Evolutionary conservation across 331 rosid species (phyloP), one percentile per base, ranked within the genome.

Genomic region (Rosa hybrid): DNA sequence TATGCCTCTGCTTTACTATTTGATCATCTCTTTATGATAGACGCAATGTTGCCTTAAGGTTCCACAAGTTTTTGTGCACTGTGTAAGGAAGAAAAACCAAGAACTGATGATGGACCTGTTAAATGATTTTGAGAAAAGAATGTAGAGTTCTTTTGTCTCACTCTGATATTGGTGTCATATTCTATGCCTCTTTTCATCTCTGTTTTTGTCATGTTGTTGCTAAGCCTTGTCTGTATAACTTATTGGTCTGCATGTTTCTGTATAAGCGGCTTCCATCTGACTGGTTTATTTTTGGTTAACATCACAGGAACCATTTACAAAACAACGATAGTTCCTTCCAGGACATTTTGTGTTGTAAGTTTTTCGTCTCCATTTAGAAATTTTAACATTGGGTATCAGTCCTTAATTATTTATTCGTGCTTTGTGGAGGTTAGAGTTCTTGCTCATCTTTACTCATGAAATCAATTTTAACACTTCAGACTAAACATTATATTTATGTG

Each of bases 311-410:
- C 99, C 71, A 77, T 93, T 77, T 95, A 95, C 89, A 87, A 84
- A 88, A 89, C 98, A 83, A 83, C 94, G 44, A 88, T 93, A 76
- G 91, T 95, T 86, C 98, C 99, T 69, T 91, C 98, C 80, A 88
- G 93, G 86, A 93, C 99, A 8, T 95, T 95, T 88, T 93, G 98
- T 76, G 63, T 95, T 81, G 99, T 94, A 92, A 30, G 98, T 81
- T 59, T 65, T 72, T 84, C 17, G 45, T 85, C 86, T 83, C 80
- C 77, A 69, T 79, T 48, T 21, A 63, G 41, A 78, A 64, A 72
- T 82, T 81, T 82, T 23, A 42, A 72, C 71, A 74, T 74, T 72
- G 74, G 76, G 83, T 63, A 79, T 81, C 77, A 39, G 82, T 23
- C 76, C 74, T 83, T 50, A 27, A 75, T 71, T 23, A 63, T 84